Base-by-base conservation (phyloP, 1,284 basidiomycete species). In the Sporisorium scitamineum region DNA sequence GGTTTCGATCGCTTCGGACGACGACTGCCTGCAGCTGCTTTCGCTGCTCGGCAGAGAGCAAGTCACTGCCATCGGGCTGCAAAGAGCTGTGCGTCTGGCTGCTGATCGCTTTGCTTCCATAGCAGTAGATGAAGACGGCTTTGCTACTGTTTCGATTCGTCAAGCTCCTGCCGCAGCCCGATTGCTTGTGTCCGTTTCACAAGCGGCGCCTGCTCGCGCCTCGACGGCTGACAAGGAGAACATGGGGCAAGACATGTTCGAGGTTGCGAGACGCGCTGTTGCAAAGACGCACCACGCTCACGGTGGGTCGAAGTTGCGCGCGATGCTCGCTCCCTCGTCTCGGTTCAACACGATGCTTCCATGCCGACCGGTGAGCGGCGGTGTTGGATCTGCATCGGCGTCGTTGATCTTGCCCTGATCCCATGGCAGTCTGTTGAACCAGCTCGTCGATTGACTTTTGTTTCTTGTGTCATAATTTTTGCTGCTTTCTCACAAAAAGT, bases 1-100 rank as follows among this genome's bases (percentile, higher is more conserved):
- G 52, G 57, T 68, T 2, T 76, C 73, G 55, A 68, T 76, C 31
- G 73, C 65, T 18, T 76, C 73, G 29, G 73, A 76, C 31, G 73
- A 76, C 53, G 73, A 76, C 59, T 76, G 73, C 29, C 26, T 76
- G 6, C 57, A 57, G 18, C 29, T 76, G 52, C 68, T 76, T 7
- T 32, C 66, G 29, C 41, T 64, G 51, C 61, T 73, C 8, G 57
- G 37, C 9, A 37, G 22, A 11, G 39, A 58, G 14, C 32, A 42
- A 8, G 54, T 32, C 7, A 44, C 26, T 11, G 20, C 27, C 5
- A 13, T 59, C 2, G 68, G 68, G 14, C 61, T 70, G 18, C 48
- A 37, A 41, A 47, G 13, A 6, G 68, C 68, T 6, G 54, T 70
- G 20, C 58, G 51, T 14, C 31, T 58, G n/a, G 68, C 68, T 44